Conservation (phyloP, 176 grass and related monocot species). For the Chrysopogon serrulatus region DNA sequence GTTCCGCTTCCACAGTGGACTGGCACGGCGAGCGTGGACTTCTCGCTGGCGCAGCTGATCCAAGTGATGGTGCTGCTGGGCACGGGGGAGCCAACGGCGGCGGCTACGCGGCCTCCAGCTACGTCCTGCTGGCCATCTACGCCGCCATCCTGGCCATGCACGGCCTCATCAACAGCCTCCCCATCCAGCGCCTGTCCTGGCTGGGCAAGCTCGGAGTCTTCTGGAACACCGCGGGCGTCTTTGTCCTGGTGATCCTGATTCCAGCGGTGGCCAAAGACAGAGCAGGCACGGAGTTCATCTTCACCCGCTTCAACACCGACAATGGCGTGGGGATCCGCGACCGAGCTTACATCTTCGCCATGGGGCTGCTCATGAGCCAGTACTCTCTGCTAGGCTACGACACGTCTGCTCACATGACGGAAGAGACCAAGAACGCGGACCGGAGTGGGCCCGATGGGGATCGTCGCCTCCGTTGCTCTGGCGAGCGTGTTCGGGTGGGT, state of each 20-base stretch:
- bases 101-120: conserved; percentile 70
- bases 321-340: conserved; percentile 39
- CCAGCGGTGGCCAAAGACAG: conserved; percentile 54
- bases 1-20: conserved; percentile 35
- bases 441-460: conserved; percentile 51
- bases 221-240: conserved; percentile 47
- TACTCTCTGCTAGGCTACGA: conserved; percentile 63
- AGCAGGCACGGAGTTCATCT: conserved; percentile 44
- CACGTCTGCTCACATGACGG: conserved; percentile 61
- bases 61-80: conserved; percentile 70
- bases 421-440: conserved; percentile 70
- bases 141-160: conserved; percentile 38
- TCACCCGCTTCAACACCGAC: conserved; percentile 64
- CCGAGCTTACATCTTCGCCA: conserved; percentile 47
- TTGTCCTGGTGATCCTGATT: conserved; percentile 43
- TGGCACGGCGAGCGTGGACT: conserved; percentile 57
- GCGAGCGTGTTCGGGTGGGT: conserved; percentile 52
- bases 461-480: conserved; percentile 42
- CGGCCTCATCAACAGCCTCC: conserved; percentile 63
- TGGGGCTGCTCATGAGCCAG: conserved; percentile 65
- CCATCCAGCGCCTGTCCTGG: conserved; percentile 41
- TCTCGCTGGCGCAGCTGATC: conserved; percentile 63
- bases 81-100: conserved; percentile 65
- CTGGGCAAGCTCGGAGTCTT: conserved; percentile 47
- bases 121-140: conserved; percentile 53